phyloP scores from a whole-genome alignment of 164 flowering plant species.

The Hamamelis virginiana region DNA sequence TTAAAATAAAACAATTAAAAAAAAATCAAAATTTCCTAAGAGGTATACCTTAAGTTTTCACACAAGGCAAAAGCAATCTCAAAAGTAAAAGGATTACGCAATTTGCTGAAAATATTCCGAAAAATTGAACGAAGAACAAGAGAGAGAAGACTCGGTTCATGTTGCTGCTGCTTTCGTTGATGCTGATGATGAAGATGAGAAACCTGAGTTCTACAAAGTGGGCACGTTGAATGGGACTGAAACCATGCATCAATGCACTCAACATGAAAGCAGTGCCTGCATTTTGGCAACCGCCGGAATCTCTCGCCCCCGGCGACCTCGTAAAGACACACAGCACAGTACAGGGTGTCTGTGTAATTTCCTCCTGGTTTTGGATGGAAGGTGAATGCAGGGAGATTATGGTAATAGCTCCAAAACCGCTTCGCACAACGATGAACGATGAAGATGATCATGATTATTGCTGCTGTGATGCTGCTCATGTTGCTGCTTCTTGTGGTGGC shows the following conservation, averaged over 20 bases:
- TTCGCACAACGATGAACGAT: neutral
- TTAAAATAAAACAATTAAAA: too few relatives aligned
- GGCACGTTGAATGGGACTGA: constrained; percentile 25
- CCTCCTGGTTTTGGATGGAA: neutral
- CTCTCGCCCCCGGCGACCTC: constrained; percentile 21
- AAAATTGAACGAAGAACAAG: neutral
- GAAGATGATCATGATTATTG: neutral
- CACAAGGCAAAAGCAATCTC: too few relatives aligned
- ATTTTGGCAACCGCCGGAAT: constrained; percentile 21
- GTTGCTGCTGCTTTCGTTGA: neutral
- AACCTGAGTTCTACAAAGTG: constrained; percentile 28
- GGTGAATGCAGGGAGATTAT: neutral
- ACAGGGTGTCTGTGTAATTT: neutral
- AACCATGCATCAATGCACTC: constrained; percentile 35
- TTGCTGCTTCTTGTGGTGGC: neutral
- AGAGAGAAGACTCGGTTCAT: neutral
- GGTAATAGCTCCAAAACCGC: neutral
- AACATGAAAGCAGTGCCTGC: constrained; percentile 38
- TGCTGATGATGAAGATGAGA: neutral
- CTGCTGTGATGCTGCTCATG: constrained; percentile 2
- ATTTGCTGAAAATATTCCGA: too few relatives aligned
- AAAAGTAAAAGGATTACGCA: too few relatives aligned
- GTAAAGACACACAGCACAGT: constrained; percentile 31
- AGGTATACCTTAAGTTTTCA: too few relatives aligned
- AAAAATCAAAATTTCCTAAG: too few relatives aligned